Conservation (phyloP, 176 grass and related monocot genomes). For the Dactylis glomerata region DNA sequence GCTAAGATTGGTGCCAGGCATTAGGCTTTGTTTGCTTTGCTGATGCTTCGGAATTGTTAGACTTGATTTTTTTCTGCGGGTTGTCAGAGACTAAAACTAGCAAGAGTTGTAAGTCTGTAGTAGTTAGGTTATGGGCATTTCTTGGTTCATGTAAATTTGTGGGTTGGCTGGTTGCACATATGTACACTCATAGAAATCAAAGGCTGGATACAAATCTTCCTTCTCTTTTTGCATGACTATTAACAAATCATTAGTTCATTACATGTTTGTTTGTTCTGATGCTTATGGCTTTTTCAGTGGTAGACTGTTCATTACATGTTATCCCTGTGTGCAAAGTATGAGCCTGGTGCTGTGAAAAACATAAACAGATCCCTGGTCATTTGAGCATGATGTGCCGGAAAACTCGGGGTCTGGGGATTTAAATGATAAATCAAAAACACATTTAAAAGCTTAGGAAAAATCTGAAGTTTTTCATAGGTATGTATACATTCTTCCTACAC, state of each 20-base stretch:
- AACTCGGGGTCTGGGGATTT: too few relatives aligned
- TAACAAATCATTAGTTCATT: background rate
- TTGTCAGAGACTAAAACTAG: background rate
- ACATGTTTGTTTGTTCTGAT: background rate
- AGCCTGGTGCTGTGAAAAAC: too few relatives aligned
- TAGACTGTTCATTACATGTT: background rate
- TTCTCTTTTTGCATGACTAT: background rate
- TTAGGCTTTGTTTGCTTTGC: slow-evolving; percentile 27
- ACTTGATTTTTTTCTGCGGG: background rate
- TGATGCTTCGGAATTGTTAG: background rate
- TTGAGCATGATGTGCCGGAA: too few relatives aligned
- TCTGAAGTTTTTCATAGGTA: too few relatives aligned
- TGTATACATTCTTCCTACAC: too few relatives aligned
- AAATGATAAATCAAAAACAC: too few relatives aligned
- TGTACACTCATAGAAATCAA: background rate
- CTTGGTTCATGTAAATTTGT: background rate
- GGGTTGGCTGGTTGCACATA: background rate
- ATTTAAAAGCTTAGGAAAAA: too few relatives aligned
- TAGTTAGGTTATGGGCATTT: background rate
- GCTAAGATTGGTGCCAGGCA: slow-evolving; percentile 40
- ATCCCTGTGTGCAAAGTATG: background rate
- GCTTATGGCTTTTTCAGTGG: background rate
- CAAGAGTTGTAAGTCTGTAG: background rate
- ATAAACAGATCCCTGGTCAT: too few relatives aligned
- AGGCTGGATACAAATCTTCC: background rate